Evolutionary conservation across 208 protist genomes (phyloP).

Genomic region (Acanthamoeba royreba): DNA sequence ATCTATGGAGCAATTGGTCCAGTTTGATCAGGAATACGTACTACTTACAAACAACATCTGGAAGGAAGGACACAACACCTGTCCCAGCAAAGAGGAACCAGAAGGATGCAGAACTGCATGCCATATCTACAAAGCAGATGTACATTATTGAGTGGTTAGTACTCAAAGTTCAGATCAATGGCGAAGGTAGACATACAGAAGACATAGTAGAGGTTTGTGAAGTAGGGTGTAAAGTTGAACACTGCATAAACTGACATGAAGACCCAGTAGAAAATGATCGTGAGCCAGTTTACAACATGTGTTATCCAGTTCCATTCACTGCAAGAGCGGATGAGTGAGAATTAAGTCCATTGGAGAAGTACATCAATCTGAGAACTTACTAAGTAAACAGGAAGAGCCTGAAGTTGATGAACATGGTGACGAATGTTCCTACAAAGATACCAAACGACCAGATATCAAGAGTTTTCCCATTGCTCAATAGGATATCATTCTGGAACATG

Average conservation of each 20-base stretch:
- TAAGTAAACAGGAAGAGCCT: not conserved
- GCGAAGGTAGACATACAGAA: not conserved
- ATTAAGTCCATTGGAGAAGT: too few species aligned
- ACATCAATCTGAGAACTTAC: too few species aligned
- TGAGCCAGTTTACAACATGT: not conserved
- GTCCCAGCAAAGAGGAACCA: not conserved
- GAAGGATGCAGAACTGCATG: not conserved
- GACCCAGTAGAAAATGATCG: not conserved
- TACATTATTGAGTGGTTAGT: not conserved
- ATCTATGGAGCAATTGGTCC: not conserved
- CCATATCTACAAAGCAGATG: not conserved
- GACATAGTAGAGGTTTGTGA: not conserved
- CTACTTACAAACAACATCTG: not conserved
- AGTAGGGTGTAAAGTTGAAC: not conserved
- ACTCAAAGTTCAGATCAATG: too few species aligned
- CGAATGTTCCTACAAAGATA: not conserved
- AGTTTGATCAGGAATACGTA: not conserved
- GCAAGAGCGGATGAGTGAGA: too few species aligned
- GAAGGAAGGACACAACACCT: not conserved
- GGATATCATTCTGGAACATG: not conserved
- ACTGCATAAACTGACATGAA: not conserved
- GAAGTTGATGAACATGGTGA: constrained; percentile 9
- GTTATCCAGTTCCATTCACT: not conserved
- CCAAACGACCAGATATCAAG: not conserved
- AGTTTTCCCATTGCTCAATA: not conserved